These are phyloP conservation scores for Xylariaceae sp. DNA, from an alignment of 2,329 filamentous ascomycete genomes.

Conservation along the genomic window DNA sequence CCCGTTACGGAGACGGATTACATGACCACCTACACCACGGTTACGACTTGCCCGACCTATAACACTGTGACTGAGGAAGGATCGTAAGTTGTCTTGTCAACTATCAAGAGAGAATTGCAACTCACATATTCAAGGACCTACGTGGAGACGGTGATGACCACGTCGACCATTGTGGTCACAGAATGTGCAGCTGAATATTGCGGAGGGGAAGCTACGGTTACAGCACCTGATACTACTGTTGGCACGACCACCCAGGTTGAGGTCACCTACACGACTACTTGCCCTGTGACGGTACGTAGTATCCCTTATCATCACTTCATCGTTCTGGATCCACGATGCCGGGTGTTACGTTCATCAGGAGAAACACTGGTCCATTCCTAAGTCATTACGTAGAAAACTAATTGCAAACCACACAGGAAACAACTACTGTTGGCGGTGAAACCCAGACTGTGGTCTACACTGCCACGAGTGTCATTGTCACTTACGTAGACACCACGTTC, in stretches of 20 bases:
- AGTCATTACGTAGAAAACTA: neutral
- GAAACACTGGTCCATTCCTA: neutral
- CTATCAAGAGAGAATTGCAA: neutral
- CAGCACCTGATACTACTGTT: constrained; percentile 35
- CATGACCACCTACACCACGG: constrained; percentile 37
- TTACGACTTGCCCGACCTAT: constrained; percentile 43
- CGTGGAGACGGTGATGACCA: constrained; percentile 38
- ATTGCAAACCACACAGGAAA: constrained; percentile 12
- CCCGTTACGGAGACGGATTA: constrained; percentile 20
- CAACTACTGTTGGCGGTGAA: constrained; percentile 17
- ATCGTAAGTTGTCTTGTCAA: constrained; percentile 33
- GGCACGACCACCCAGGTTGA: constrained; percentile 35
- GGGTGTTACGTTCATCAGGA: neutral
- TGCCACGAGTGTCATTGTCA: constrained; percentile 26
- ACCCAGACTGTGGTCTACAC: constrained; percentile 23
- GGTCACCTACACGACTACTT: constrained; percentile 37
- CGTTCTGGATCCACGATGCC: neutral
- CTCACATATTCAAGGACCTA: constrained; percentile 35
- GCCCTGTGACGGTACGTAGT: constrained; percentile 24
- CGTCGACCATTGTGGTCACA: constrained; percentile 41
- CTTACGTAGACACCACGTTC: constrained; percentile 17
- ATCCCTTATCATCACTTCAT: neutral
- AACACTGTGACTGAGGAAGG: constrained; percentile 38
- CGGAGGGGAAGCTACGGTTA: constrained; percentile 33
- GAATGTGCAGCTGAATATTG: constrained; percentile 36